Percentiles rank a stretch among this genome's conserved stretches.
Conservation (phyloP, 129 eudicot genomes). For the Tanacetum coccineum region DNA sequence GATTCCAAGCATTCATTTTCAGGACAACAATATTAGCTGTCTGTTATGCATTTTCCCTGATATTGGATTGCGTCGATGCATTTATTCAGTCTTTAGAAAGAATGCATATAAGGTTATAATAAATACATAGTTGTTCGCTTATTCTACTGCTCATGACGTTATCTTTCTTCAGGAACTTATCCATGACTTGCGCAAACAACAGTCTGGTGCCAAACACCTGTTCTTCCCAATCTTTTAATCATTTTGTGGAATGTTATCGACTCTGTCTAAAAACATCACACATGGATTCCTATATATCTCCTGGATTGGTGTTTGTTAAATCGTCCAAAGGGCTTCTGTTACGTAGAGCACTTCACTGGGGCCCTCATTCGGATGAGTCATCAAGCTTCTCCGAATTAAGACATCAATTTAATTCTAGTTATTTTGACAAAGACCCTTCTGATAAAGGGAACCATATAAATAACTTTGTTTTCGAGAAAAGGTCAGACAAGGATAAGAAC, state of each 20-base stretch:
- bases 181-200: constrained; percentile 29
- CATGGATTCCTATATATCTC: constrained; percentile 15
- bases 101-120: background rate
- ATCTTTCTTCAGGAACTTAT: constrained; percentile 45
- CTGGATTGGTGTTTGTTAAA: constrained; percentile 26
- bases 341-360: constrained; percentile 24
- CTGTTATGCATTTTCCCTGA: background rate
- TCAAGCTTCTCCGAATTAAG: constrained; percentile 21
- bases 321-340: constrained; percentile 22
- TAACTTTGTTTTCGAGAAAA: constrained; percentile 14
- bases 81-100: background rate
- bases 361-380: constrained; percentile 13
- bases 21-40: background rate
- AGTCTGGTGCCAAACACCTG: constrained; percentile 27
- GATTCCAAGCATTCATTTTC: background rate
- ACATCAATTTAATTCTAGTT: constrained; percentile 17
- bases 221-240: constrained; percentile 13
- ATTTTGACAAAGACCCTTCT: constrained; percentile 21
- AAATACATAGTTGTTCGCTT: background rate
- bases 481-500: constrained; percentile 30
- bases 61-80: background rate
- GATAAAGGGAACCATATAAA: constrained; percentile 16
- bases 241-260: constrained; percentile 28
- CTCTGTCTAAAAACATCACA: constrained; percentile 20
- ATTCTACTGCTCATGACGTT: background rate